Evolutionary conservation across 176 grass and related monocot species (phyloP).

Genomic region (Cenchrus americanus): DNA sequence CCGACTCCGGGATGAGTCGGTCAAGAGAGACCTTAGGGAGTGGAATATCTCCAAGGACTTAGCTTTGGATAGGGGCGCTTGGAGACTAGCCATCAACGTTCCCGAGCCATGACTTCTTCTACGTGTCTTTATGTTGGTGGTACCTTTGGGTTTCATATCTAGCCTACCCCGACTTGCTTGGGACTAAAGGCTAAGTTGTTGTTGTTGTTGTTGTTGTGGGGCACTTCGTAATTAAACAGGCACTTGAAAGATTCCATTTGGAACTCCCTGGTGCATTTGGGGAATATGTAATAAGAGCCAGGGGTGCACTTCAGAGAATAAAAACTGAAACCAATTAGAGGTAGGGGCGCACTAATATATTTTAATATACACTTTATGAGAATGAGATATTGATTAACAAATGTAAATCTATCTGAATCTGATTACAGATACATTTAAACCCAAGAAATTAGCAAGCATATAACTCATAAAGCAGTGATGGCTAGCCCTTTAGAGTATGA

Average conservation of each 20-base stretch:
- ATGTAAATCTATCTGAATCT: neutral
- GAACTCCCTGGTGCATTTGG: conserved; percentile 18
- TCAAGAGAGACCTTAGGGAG: no score
- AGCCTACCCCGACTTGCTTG: no score
- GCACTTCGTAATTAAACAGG: neutral
- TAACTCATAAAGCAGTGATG: conserved; percentile 16
- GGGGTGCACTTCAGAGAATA: neutral
- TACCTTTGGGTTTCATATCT: no score
- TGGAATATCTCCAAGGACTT: no score
- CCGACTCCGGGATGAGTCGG: no score
- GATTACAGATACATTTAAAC: neutral
- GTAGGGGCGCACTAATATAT: no score
- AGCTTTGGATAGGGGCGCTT: no score
- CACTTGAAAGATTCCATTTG: neutral
- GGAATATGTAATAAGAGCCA: neutral
- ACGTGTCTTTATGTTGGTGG: no score
- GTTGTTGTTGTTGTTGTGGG: no score
- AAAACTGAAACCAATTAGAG: neutral
- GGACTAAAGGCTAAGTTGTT: no score
- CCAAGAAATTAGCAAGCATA: conserved; percentile 32
- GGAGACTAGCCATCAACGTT: no score
- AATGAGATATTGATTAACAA: conserved; percentile 22
- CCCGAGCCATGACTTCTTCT: no score
- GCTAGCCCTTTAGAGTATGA: conserved; percentile 6
- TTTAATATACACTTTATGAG: neutral